A percentile compares a stretch with the other conserved stretches of the same genome.
Evolutionary conservation across 75 land plant species (phyloP).

Genomic region (Isoetes taiwanensis): DNA sequence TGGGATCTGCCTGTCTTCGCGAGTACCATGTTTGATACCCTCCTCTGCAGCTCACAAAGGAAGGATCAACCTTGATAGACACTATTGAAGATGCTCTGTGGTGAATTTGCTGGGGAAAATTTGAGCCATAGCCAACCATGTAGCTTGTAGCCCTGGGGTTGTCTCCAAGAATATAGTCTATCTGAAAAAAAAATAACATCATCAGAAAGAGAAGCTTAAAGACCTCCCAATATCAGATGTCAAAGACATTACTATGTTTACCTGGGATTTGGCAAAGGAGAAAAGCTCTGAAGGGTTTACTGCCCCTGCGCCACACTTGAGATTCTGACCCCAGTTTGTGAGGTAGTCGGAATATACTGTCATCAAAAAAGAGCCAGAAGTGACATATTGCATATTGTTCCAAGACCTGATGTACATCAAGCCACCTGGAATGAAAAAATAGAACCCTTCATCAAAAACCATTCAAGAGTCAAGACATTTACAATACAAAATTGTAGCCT

Average conservation of each 20-base stretch:
- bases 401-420: conserved; percentile 52
- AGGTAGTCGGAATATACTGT: conserved; percentile 58
- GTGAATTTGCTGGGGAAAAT: conserved; percentile 57
- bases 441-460: background rate
- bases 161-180: conserved; percentile 49
- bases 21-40: conserved; percentile 56
- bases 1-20: conserved; percentile 34
- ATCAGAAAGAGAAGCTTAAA: background rate
- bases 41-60: conserved; percentile 49
- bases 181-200: conserved; percentile 19
- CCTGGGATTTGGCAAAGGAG: conserved; percentile 14
- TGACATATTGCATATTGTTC: conserved; percentile 94
- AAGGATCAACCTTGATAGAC: conserved; percentile 27
- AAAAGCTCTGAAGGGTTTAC: conserved; percentile 14
- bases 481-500: background rate
- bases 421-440: conserved; percentile 30
- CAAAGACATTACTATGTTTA: background rate
- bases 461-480: background rate
- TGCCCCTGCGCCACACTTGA: conserved; percentile 11
- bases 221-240: background rate
- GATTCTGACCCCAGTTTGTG: conserved; percentile 9
- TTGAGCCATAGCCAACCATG: conserved; percentile 52
- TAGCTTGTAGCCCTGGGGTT: conserved; percentile 47
- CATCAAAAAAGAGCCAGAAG: conserved; percentile 53
- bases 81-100: conserved; percentile 67